Base-by-base conservation (phyloP, 1,284 basidiomycete species). In the Hypsizygus ulmarius region DNA sequence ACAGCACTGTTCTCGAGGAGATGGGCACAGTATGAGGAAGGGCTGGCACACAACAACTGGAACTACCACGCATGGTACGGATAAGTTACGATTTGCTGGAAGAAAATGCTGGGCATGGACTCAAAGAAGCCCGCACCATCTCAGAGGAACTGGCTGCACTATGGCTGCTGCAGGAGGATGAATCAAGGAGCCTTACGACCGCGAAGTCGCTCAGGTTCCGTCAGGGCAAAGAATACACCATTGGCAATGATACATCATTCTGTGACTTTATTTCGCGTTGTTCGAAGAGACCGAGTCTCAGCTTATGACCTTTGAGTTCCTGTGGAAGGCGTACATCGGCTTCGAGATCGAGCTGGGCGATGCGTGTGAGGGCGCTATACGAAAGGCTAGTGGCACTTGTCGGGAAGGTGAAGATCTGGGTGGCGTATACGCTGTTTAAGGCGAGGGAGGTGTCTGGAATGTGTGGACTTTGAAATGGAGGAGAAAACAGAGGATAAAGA, bases 31-130 rank as follows among this genome's bases (percentile, higher is more conserved):
- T 99, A 99, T 65, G 96, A 97, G 65, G 94, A 97, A 58, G 94
- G 97, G 67, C 67, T 97, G 1, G 68, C 81, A 5, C 88, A 94
- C 52, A 93, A 97, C 55, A 82, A 89, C 0, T 82, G 86, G 30
- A 97, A 98, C 66, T 99, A 98, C 61, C 96, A 99, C 66, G 89
- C 90, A 1, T 99, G 97, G 97, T 98, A 98, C 64, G 97, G 98
- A 62, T 97, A n/a, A n/a, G n/a, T n/a, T n/a, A 97, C 60, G 81
- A 93, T 9, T 80, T 94, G 3, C 68, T 99, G 15, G 96, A 99
- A 65, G 97, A 99, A 66, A 90, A 87, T 34, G 90, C 93, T 0
- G 81, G 84, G 58, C 74, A 79, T 19, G 83, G 91, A 45, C 71
- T 90, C 33, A 78, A 75, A 58, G 87, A 90, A 35, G 92, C 94